These are phyloP conservation scores for Coprinellus aureogranulatus DNA, from an alignment of 768 basidiomycete genomes.

Conservation along the genomic window DNA sequence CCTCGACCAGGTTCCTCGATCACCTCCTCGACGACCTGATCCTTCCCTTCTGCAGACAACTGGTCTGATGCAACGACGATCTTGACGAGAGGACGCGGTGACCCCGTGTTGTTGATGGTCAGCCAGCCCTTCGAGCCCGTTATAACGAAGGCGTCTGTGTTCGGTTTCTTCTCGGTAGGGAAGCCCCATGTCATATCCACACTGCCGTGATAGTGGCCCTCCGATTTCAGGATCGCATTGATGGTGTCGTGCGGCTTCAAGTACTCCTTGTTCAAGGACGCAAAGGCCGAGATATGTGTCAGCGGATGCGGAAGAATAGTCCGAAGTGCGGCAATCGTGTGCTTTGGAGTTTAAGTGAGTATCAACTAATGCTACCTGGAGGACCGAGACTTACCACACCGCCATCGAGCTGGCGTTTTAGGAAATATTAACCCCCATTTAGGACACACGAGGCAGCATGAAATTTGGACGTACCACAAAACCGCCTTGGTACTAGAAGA, in stretches of 20 bases:
- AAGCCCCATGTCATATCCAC: conserved; percentile 63
- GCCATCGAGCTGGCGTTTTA: conserved; percentile 59
- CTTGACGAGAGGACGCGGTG: conserved; percentile 31
- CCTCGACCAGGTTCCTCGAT: conserved; percentile 51
- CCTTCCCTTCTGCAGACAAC: conserved; percentile 35
- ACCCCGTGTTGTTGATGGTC: conserved; percentile 35
- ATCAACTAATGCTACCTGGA: conserved; percentile 2
- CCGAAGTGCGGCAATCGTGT: conserved; percentile 64
- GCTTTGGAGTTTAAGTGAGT: conserved; percentile 35
- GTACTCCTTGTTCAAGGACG: conserved; percentile 67
- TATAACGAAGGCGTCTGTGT: conserved; percentile 43
- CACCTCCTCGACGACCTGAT: conserved; percentile 47
- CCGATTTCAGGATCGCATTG: conserved; percentile 51
- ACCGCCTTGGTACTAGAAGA: conserved; percentile 70
- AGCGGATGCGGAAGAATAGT: conserved; percentile 53
- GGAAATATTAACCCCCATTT: conserved; percentile 4
- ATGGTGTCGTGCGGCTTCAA: conserved; percentile 82
- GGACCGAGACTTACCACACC: conserved; percentile 57
- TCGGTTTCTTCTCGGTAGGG: conserved; percentile 43
- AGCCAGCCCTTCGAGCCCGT: conserved; percentile 67
- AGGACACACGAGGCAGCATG: not conserved
- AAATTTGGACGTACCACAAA: conserved; percentile 53
- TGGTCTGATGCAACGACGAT: conserved; percentile 38
- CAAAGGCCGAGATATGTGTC: conserved; percentile 58
- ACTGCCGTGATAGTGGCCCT: conserved; percentile 52